Evolutionary conservation across 805 yeast genomes (phyloP), one percentile per base, ranked within the genome.

Genomic region (Kuraishia hungarica): DNA sequence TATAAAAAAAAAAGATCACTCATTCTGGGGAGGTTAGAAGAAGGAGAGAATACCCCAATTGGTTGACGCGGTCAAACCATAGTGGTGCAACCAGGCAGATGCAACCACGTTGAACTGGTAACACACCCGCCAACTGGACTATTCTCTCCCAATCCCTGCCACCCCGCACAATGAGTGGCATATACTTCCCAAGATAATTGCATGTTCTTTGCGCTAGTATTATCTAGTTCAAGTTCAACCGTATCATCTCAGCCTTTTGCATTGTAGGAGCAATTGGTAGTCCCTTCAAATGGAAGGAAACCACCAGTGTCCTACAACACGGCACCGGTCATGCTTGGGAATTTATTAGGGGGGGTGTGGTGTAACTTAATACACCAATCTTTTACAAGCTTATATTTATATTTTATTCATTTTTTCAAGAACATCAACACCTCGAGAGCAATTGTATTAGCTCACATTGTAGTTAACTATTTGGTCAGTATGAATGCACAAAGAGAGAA

Each of bases 151-250:
- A 35, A 10, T 13, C 17, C 43, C 43, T 13, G 11, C 43, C 43
- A 8, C 3, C 43, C 43, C 10, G 5, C 29, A 6, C 17, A 35
- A 7, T 13, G 43, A 13, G 20, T 46, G n/a, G 24, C 29, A 29
- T 21, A 51, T 21, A 51, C 29, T 26, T 39, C 23, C 51, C 39
- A 53, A 53, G 49, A 54, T 48, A 56, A 49, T 58, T 55, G 70
- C 72, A 69, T 68, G 69, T 71, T 66, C 74, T 71, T 67, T 65
- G 56, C 75, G 75, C 75, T 70, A 71, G 75, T 66, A 64, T 69
- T 68, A 70, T 64, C 75, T 71, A 70, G 75, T 64, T 71, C 75
- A 71, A 71, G 75, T 71, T 69, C 73, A 59, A 64, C 75, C 74
- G 75, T 71, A 54, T 71, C 62, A 61, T 71, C 74, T 71, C 75